Evolutionary conservation across 352 stramenopile genomes (phyloP), one percentile per base, ranked within the genome.

Genomic region (Paralagenidium karlingii): DNA sequence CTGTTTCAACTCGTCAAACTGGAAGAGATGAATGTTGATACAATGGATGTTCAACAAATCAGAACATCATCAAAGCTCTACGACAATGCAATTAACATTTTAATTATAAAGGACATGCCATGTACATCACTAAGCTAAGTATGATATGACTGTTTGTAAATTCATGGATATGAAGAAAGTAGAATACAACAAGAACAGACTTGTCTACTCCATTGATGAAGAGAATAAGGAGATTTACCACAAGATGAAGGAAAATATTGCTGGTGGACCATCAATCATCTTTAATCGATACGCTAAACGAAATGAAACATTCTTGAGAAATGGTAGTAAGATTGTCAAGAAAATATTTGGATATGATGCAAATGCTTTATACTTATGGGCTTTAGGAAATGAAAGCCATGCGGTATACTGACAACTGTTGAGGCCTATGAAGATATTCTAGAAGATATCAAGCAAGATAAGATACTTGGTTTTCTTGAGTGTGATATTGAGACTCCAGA

Each of bases 221-320:
- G 42, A 49, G 3, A 15, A 55, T 3, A 44, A 43, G 8, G 46
- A 55, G 4, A 24, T 37, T 22, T 46, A 29, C 28, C 11, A 24
- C 10, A 37, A 25, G 40, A 38, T 46, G 40, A 46, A 46, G 22
- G 8, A 8, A 10, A 46, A 46, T 21, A 46, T 46, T 18, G 40
- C 40, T 24, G 40, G 40, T 20, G 40, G 40, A 10, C 40, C 40
- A 29, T 19, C 26, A 15, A 46, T 46, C 18, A 46, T 46, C 21
- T 46, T 38, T 21, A 46, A 46, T 12, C 27, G 24, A 25, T 69
- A 64, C 30, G 61, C 57, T 1, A 63, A 64, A 37, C 32, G 34
- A 22, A 38, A 19, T 16, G 45, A 60, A n/a, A 32, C 38, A 1
- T n/a, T n/a, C 0, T 57, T 53, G 38, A 21, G 39, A 5, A 29